Evolutionary conservation across 768 basidiomycete genomes (phyloP).

Genomic region (Paxillus ammoniavirescens): DNA sequence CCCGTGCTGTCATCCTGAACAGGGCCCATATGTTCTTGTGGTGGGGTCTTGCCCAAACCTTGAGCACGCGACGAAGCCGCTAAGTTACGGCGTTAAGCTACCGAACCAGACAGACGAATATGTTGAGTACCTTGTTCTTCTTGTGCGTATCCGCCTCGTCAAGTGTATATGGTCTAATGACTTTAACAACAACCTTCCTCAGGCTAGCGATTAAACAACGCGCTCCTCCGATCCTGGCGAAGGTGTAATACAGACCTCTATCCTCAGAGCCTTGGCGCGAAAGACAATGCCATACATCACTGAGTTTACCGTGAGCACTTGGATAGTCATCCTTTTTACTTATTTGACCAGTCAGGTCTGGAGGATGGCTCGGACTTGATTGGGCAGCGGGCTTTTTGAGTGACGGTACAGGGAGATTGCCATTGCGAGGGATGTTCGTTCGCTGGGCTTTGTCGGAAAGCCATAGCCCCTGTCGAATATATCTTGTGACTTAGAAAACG

Average conservation of each 20-base stretch:
- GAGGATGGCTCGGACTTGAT: background rate
- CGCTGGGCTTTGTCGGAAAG: background rate
- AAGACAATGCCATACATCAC: conserved; percentile 4
- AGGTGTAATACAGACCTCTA: background rate
- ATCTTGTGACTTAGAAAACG: background rate
- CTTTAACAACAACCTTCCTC: conserved; percentile 4
- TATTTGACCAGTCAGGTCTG: conserved; percentile 4
- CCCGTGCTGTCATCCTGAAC: conserved; percentile 10
- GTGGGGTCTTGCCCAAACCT: conserved; percentile 17
- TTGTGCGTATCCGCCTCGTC: background rate
- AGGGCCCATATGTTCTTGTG: conserved; percentile 20
- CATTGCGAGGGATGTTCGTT: background rate
- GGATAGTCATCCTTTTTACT: background rate
- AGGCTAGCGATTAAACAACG: background rate
- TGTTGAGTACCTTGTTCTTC: background rate
- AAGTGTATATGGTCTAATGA: background rate
- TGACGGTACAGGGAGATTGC: background rate
- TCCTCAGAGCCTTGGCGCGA: background rate
- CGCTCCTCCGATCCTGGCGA: background rate
- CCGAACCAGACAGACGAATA: background rate
- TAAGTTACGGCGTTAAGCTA: background rate
- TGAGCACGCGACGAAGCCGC: conserved; percentile 18
- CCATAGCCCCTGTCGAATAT: background rate
- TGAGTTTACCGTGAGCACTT: background rate
- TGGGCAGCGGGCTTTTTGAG: background rate